Conservation (phyloP, 2,329 filamentous ascomycete species). For the Nemania sp. region DNA sequence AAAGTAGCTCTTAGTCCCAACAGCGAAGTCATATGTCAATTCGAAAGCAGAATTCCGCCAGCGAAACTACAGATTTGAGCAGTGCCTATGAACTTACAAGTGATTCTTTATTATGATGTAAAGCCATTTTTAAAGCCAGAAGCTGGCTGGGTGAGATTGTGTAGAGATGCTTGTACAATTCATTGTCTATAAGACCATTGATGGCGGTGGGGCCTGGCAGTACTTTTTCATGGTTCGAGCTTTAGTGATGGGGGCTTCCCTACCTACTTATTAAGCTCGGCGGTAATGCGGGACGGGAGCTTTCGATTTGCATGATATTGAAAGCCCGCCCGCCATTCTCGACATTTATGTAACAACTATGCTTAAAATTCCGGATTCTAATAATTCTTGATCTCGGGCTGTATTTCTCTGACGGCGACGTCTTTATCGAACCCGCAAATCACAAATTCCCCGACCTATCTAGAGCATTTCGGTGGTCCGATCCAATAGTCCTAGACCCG, state of each 20-base stretch:
- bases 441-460: neutral
- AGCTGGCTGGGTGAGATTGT: neutral
- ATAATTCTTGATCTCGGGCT: neutral
- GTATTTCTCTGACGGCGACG: too few relatives aligned
- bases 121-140: neutral
- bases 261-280: neutral
- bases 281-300: conserved; percentile 4
- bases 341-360: neutral
- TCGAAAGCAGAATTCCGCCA: conserved; percentile 4
- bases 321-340: neutral
- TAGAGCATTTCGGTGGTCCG: neutral
- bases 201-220: conserved; percentile 46
- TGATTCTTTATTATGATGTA: neutral
- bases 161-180: neutral
- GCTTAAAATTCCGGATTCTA: neutral
- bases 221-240: conserved; percentile 37
- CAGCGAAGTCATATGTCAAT: conserved; percentile 11
- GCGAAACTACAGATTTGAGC: neutral
- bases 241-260: conserved; percentile 33
- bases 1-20: conserved; percentile 33
- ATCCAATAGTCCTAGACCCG: neutral
- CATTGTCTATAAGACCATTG: neutral
- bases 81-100: neutral
- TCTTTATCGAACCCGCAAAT: neutral
- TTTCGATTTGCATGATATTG: neutral